Conservation (phyloP, 2,329 filamentous ascomycete genomes). For the Huntiella bhutanensis region DNA sequence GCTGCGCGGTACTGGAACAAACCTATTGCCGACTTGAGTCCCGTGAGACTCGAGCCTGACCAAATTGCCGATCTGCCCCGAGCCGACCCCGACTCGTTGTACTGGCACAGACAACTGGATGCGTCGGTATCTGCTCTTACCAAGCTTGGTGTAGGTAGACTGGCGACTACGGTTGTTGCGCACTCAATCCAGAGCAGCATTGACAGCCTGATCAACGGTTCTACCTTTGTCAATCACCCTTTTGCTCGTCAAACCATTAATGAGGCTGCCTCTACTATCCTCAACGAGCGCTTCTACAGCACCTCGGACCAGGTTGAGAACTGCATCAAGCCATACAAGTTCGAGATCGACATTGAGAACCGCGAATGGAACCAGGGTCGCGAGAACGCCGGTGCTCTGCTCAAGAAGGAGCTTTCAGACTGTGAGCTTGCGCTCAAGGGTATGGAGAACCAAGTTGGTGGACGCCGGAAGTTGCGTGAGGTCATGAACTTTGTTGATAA, state of each 20-base stretch:
- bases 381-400: constrained; percentile 58
- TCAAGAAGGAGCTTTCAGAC: constrained; percentile 75
- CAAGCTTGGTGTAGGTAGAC: constrained; percentile 77
- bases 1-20: constrained; percentile 96
- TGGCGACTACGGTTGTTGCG: constrained; percentile 82
- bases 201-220: constrained; percentile 56
- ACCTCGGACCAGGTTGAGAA: constrained; percentile 97
- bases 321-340: constrained; percentile 98
- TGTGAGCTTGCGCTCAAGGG: constrained; percentile 61
- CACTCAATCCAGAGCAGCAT: constrained; percentile 73
- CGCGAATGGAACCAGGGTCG: constrained; percentile 72
- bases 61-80: constrained; percentile 62
- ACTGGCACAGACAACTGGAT: constrained; percentile 90
- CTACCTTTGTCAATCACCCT: constrained; percentile 75
- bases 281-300: constrained; percentile 89
- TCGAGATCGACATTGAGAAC: constrained; percentile 86
- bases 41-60: constrained; percentile 47
- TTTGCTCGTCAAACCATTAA: constrained; percentile 86
- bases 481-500: constrained; percentile 84
- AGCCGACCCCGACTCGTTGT: constrained; percentile 64
- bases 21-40: constrained; percentile 66
- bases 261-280: constrained; percentile 71
- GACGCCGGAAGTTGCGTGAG: constrained; percentile 68
- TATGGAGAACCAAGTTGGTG: constrained; percentile 61
- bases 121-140: constrained; percentile 79